Conservation (phyloP, 768 basidiomycete species). For the Coprinellus micaceus region DNA sequence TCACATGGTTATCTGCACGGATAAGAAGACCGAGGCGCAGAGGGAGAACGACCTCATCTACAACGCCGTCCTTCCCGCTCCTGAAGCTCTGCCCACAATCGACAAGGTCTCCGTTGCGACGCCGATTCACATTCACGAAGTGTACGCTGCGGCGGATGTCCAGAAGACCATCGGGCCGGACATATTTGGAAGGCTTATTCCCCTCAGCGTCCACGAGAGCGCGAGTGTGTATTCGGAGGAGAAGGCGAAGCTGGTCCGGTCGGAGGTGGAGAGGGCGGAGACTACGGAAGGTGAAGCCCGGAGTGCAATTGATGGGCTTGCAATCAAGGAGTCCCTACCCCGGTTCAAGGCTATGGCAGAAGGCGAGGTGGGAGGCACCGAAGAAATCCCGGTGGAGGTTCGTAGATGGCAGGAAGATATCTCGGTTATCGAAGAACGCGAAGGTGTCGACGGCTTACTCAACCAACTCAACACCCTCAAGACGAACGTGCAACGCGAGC, state of each 20-base stretch:
- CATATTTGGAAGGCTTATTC: constrained; percentile 82
- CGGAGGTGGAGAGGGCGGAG: constrained; percentile 85
- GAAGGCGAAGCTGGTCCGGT: constrained; percentile 89
- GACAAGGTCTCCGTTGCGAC: constrained; percentile 83
- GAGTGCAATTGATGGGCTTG: constrained; percentile 77
- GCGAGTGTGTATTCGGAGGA: constrained; percentile 98
- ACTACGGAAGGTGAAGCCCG: constrained; percentile 75
- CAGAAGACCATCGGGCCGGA: constrained; percentile 93
- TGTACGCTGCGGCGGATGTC: constrained; percentile 86
- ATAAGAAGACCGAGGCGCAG: constrained; percentile 69
- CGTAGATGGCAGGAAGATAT: constrained; percentile 76
- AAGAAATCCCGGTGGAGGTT: constrained; percentile 69
- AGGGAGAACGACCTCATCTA: constrained; percentile 98
- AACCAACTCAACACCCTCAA: constrained; percentile 57
- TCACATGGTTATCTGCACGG: constrained; percentile 72
- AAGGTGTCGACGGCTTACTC: constrained; percentile 64
- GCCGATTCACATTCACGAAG: constrained; percentile 89
- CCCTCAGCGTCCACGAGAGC: constrained; percentile 91
- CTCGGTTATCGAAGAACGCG: constrained; percentile 59
- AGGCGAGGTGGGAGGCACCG: constrained; percentile 56
- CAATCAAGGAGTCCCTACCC: constrained; percentile 65
- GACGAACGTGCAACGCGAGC: constrained; percentile 49
- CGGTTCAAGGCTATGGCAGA: constrained; percentile 72
- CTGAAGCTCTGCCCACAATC: constrained; percentile 73
- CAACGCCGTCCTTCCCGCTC: constrained; percentile 80